Evolutionary conservation across 1,284 basidiomycete species (phyloP).

Genomic region (Pisolithus thermaeus): DNA sequence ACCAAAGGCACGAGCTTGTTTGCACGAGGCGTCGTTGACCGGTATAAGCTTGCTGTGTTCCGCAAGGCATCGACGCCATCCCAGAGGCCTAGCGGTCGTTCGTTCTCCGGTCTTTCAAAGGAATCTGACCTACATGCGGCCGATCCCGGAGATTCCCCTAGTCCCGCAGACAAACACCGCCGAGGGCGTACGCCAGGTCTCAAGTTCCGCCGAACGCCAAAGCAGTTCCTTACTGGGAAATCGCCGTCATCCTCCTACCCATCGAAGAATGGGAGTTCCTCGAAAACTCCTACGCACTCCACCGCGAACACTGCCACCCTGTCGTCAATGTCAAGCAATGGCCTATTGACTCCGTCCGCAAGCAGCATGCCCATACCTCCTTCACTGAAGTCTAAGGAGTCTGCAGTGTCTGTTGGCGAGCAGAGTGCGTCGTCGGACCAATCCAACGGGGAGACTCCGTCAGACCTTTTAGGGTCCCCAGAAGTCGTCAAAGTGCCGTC

Average conservation of each 20-base stretch:
- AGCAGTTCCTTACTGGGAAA: constrained; percentile 64
- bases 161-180: constrained; percentile 51
- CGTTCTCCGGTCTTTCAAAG: constrained; percentile 54
- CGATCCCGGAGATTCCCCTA: constrained; percentile 35
- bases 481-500: constrained; percentile 5
- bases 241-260: constrained; percentile 54
- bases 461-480: not conserved
- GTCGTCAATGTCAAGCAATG: constrained; percentile 43
- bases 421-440: constrained; percentile 67
- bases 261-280: constrained; percentile 33
- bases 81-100: constrained; percentile 38
- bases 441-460: constrained; percentile 47
- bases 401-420: constrained; percentile 61
- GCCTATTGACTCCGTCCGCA: constrained; percentile 50
- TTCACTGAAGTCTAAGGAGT: constrained; percentile 75
- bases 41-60: constrained; percentile 77
- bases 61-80: constrained; percentile 65
- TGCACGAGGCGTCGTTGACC: constrained; percentile 77
- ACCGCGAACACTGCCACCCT: constrained; percentile 34
- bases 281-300: constrained; percentile 3
- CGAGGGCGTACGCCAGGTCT: constrained; percentile 61
- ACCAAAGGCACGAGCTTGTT: constrained; percentile 71
- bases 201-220: constrained; percentile 65
- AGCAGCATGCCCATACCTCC: constrained; percentile 43
- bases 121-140: constrained; percentile 38